These are phyloP conservation scores for Wallacemonas sp. DNA, from an alignment of 208 protist genomes.

Conservation along the genomic window DNA sequence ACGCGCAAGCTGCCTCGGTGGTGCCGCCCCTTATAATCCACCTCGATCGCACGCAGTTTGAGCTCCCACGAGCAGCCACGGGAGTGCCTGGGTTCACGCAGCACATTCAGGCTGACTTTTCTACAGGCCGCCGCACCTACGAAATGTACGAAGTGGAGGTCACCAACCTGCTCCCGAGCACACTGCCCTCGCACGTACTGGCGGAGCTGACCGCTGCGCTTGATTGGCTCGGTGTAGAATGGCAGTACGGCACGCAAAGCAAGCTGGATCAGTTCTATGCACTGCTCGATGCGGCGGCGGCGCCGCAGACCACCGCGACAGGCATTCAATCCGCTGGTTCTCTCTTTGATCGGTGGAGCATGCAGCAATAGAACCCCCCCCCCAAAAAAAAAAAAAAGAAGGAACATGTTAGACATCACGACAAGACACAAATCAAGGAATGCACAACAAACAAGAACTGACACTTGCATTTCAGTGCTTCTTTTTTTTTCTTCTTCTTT, in stretches of 20 bases:
- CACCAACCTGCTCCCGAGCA: conserved; percentile 33
- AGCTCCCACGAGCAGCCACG: conserved; percentile 17
- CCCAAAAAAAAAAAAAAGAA: no score
- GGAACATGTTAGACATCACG: no score
- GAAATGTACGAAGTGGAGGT: conserved; percentile 69
- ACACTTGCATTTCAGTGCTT: no score
- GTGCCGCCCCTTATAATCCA: conserved; percentile 47
- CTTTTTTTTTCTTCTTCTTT: conserved; percentile 16
- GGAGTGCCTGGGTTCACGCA: conserved; percentile 9
- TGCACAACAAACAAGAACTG: no score
- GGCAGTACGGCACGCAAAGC: conserved; percentile 41
- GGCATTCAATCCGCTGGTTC: not conserved
- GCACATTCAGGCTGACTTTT: conserved; percentile 12
- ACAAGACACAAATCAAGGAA: no score
- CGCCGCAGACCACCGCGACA: not conserved
- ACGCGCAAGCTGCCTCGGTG: conserved; percentile 1
- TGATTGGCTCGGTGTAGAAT: conserved; percentile 54
- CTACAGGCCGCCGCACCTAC: conserved; percentile 18
- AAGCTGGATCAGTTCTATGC: conserved; percentile 71
- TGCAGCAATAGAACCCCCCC: no score
- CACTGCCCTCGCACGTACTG: conserved; percentile 31
- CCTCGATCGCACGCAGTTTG: conserved; percentile 56
- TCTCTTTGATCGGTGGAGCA: conserved; percentile 11
- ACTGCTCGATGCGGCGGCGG: conserved; percentile 14
- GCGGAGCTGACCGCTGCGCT: conserved; percentile 44